Percentiles rank a stretch among this genome's conserved stretches.
Conservation (phyloP, 805 yeast species). For the Wickerhamomyces alni region DNA sequence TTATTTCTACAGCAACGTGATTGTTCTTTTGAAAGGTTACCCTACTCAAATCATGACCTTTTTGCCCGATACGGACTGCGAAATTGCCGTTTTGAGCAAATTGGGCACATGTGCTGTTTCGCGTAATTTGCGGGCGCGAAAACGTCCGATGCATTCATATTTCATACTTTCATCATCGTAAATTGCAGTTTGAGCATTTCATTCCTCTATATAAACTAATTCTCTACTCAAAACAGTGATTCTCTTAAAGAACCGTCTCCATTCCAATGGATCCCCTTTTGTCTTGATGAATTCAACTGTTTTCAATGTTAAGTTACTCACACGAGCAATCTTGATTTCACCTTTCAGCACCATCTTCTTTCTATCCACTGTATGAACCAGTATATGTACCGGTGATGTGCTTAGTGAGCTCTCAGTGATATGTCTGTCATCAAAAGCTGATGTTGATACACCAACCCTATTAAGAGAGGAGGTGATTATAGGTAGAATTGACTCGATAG, state of each 20-base stretch:
- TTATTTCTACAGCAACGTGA: background rate
- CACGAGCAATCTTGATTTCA: slow-evolving; percentile 33
- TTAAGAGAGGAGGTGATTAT: slow-evolving; percentile 36
- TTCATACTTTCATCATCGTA: no score
- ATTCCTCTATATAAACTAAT: slow-evolving; percentile 38
- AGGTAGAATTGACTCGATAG: slow-evolving; percentile 37
- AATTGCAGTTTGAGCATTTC: no score
- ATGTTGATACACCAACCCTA: slow-evolving; percentile 33
- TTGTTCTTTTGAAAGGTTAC: no score
- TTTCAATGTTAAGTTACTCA: slow-evolving; percentile 34
- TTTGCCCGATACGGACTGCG: no score
- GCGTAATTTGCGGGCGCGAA: no score
- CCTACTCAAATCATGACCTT: no score
- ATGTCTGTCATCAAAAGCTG: slow-evolving; percentile 11
- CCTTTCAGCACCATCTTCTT: slow-evolving; percentile 42
- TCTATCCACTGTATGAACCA: slow-evolving; percentile 36
- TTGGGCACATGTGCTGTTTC: no score
- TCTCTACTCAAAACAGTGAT: slow-evolving; percentile 53
- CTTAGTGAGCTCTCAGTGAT: slow-evolving; percentile 7
- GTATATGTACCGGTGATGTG: slow-evolving; percentile 12
- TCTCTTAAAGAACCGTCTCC: slow-evolving; percentile 61
- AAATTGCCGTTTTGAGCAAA: no score
- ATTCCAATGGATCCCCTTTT: slow-evolving; percentile 66
- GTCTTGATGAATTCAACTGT: slow-evolving; percentile 49
- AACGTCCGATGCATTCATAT: no score